Evolutionary conservation across 2,329 filamentous ascomycete genomes (phyloP), one percentile per base, ranked within the genome.

Genomic region (Colletotrichum acutatum): DNA sequence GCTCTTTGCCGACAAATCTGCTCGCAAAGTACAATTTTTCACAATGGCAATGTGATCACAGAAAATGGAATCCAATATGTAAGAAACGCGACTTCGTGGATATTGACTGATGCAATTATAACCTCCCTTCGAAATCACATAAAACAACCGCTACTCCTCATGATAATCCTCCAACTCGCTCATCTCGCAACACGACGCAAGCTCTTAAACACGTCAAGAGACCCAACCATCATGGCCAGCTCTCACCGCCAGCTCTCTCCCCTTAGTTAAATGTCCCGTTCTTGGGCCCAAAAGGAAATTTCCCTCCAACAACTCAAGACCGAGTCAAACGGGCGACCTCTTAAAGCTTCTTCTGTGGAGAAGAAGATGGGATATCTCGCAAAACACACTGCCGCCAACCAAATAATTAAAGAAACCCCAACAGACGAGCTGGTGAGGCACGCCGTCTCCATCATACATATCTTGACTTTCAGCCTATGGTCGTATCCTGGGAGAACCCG

Each of bases 401-500:
- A 49, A 11, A 11, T 12, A 6, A 32, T 11, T 2, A 53, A 30
- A 42, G 32, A 14, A 19, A 22, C 52, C 5, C 42, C 19, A 34
- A 28, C 46, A 53, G 16, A 53, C 22, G 3, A 24, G n/a, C 30
- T 4, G 42, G 11, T 49, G 19, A 49, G 9, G 22, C 2, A 28
- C 28, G 12, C 16, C 28, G 19, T 37, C 28, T 37, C 22, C 14
- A 49, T 28, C 8, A n/a, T 24, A 6, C 19, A 14, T 28, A 49
- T 8, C 28, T 28, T 42, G 14, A 32, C 68, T 68, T 56, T 56
- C 63, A 49, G 59, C 70, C 70, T 6, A 72, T 65, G 54, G 70
- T 72, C 16, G 66, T 72, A n/a, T 72, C 70, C 52, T 72, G 70
- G 14, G 70, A 72, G 4, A 37, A 54, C 8, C 34, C 60, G 14